Evolutionary conservation across 2,329 filamentous ascomycete species (phyloP), one percentile per base, ranked within the genome.

Genomic region (Alternaria gansuensis): DNA sequence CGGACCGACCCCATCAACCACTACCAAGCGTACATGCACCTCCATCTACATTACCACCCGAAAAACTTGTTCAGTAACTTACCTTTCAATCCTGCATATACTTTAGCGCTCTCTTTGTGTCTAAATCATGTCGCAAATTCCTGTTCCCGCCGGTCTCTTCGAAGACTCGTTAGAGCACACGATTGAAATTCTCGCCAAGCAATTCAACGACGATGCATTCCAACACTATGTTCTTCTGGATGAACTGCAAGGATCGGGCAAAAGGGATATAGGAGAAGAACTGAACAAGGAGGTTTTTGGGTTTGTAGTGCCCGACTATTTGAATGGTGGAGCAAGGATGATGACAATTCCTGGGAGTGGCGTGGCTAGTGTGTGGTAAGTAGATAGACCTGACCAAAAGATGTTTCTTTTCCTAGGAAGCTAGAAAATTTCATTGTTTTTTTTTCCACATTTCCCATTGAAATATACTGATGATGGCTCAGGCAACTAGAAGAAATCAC

Each of bases 341-440:
- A 36, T 56, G n/a, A 62, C 56, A 7, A n/a, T 54, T 41, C 45
- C 48, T 26, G 39, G 41, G 5, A 59, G 51, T 26, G 51, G 56
- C 4, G 36, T 62, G 14, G 17, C 56, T 3, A 52, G 51, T 52
- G 56, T 62, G 5, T 62, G 59, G 59, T 61, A 41, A 33, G 58
- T 39, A 11, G 2, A 34, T 4, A 28, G 11, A 8, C 10, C 17
- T 5, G 8, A 37, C 31, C 13, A 36, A 26, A 21, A 48, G 21
- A 36, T 26, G 23, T 36, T 23, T 14, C 7, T n/a, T 13, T 8
- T 4, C 14, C 29, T 1, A 34, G 13, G 6, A 36, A 23, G 17
- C 9, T 28, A 29, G 26, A 17, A 17, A 17, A 1, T 17, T 17
- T 17, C n/a, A 0, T 31, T 21, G 41, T 5, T 2, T 21, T 21